These are phyloP conservation scores for Pisolithus microcarpus DNA, from an alignment of 768 basidiomycete genomes.

Conservation along the genomic window DNA sequence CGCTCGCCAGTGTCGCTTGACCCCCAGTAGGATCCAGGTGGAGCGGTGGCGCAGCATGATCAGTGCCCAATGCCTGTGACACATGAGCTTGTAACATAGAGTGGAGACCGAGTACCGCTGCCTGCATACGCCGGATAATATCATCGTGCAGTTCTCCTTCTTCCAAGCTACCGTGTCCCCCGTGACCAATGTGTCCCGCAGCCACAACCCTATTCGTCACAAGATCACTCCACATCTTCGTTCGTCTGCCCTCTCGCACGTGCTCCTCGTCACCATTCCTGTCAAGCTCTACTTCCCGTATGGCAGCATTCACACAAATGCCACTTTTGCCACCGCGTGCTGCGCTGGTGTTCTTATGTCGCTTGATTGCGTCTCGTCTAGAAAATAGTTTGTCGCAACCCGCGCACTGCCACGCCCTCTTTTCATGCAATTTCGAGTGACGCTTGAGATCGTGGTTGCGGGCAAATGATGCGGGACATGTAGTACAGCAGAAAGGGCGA, in stretches of 20 bases:
- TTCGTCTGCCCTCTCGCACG: conserved; percentile 51
- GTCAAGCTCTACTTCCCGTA: conserved; percentile 51
- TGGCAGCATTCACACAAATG: conserved; percentile 49
- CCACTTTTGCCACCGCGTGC: conserved; percentile 44
- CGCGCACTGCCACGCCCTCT: conserved; percentile 64
- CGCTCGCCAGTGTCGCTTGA: conserved; percentile 64
- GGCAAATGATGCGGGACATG: conserved; percentile 69
- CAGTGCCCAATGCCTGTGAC: conserved; percentile 44
- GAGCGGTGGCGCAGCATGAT: conserved; percentile 23
- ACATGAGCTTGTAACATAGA: conserved; percentile 52
- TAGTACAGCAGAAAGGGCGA: conserved; percentile 56
- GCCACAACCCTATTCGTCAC: conserved; percentile 29
- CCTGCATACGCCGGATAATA: conserved; percentile 44
- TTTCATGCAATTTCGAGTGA: conserved; percentile 66
- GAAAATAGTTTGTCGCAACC: conserved; percentile 73
- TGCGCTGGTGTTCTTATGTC: conserved; percentile 60
- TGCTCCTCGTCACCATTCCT: conserved; percentile 31
- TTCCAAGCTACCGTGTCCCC: conserved; percentile 32
- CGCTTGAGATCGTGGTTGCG: conserved; percentile 77
- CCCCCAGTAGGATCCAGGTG: conserved; percentile 43
- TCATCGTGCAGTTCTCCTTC: conserved; percentile 54
- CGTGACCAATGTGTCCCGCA: conserved; percentile 8
- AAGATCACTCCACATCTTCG: conserved; percentile 59
- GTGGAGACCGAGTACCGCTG: conserved; percentile 48
- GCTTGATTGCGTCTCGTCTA: conserved; percentile 70